These are phyloP conservation scores for Choanephora cucurbitarum DNA, from an alignment of 371 early-diverging fungal species.

Conservation along the genomic window DNA sequence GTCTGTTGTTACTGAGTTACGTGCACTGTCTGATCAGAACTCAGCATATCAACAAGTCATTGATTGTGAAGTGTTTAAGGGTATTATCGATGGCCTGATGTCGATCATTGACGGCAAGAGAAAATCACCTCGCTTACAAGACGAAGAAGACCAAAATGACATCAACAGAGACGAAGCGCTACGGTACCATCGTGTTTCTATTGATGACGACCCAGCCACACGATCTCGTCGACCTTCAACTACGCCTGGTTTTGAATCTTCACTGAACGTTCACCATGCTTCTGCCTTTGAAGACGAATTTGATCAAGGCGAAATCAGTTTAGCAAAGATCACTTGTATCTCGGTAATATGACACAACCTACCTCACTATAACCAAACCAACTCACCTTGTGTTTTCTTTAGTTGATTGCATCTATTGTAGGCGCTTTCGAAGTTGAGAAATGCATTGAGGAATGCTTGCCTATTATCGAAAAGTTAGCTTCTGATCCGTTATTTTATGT, in stretches of 20 bases:
- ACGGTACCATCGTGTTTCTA: slow-evolving; percentile 20
- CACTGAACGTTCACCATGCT: slow-evolving; percentile 18
- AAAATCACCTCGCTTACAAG: slow-evolving; percentile 11
- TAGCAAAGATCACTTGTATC: slow-evolving; percentile 61
- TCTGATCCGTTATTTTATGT: slow-evolving; percentile 58
- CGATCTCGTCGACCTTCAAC: slow-evolving; percentile 22
- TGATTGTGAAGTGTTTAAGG: slow-evolving; percentile 56
- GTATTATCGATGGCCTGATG: slow-evolving; percentile 52
- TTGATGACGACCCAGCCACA: slow-evolving; percentile 13
- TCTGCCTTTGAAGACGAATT: slow-evolving; percentile 28
- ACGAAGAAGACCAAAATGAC: slow-evolving; percentile 1
- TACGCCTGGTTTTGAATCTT: slow-evolving; percentile 30
- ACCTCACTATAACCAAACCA: too few species aligned
- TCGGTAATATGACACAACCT: too few species aligned
- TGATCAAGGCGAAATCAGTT: slow-evolving; percentile 55
- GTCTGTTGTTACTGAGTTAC: slow-evolving; percentile 48
- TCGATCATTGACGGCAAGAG: slow-evolving; percentile 38
- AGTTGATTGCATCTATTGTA: slow-evolving; percentile 58
- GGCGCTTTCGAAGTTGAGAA: slow-evolving; percentile 48
- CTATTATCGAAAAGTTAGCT: slow-evolving; percentile 54
- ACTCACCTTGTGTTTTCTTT: too few species aligned
- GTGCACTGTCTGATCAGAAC: slow-evolving; percentile 24
- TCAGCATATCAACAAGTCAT: slow-evolving; percentile 36
- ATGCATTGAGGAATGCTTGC: slow-evolving; percentile 51
- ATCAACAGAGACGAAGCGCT: slow-evolving; percentile 6